A percentile compares a stretch with the other conserved stretches of the same genome.
These are phyloP conservation scores for Thielaviopsis musarum DNA, from an alignment of 2,329 filamentous ascomycete genomes.

Conservation along the genomic window DNA sequence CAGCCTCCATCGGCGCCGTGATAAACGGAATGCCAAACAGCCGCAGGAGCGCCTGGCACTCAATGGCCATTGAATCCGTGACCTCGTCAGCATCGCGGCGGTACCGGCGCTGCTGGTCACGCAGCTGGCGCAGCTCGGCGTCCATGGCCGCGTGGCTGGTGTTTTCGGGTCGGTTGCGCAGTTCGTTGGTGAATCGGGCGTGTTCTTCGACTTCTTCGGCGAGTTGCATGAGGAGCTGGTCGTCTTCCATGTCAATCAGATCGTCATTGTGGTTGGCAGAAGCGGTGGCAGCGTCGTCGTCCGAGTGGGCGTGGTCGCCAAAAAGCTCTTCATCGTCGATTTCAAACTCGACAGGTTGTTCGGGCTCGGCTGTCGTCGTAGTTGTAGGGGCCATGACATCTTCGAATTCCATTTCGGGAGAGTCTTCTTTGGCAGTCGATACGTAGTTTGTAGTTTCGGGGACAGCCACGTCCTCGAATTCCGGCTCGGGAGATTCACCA, in stretches of 20 bases:
- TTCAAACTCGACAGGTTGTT: neutral
- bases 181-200: conserved; percentile 71
- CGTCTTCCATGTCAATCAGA: conserved; percentile 79
- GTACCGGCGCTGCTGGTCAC: conserved; percentile 92
- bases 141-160: conserved; percentile 72
- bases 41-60: conserved; percentile 79
- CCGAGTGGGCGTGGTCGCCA: conserved; percentile 20
- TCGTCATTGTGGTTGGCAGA: conserved; percentile 47
- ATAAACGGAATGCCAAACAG: conserved; percentile 93
- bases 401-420: conserved; percentile 21
- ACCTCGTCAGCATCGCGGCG: conserved; percentile 92
- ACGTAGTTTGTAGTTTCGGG: neutral
- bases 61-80: conserved; percentile 85
- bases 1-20: conserved; percentile 96
- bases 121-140: conserved; percentile 66
- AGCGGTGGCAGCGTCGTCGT: conserved; percentile 16
- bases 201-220: conserved; percentile 88
- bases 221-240: conserved; percentile 71
- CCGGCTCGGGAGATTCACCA: conserved; percentile 1
- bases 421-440: neutral
- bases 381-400: conserved; percentile 21
- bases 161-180: conserved; percentile 57
- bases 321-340: conserved; percentile 25
- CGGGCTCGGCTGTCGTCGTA: conserved; percentile 5
- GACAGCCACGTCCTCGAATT: conserved; percentile 5